Evolutionary conservation across 1,139 yeast species (phyloP).

Genomic region (Sugiyamaella paludigena): DNA sequence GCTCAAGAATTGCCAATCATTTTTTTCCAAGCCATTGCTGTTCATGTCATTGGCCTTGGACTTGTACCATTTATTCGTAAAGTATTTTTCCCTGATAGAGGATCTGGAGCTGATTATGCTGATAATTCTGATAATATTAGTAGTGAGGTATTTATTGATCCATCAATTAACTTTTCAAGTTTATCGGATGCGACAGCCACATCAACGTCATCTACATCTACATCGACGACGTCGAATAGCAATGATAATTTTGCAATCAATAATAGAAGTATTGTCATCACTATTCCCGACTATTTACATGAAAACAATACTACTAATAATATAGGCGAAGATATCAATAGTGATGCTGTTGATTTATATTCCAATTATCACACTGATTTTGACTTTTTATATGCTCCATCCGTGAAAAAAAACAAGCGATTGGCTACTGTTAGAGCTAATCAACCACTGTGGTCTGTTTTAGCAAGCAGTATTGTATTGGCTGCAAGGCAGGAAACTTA

Average conservation of each 20-base stretch:
- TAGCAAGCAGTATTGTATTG: constrained; percentile 38
- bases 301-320: constrained; percentile 2
- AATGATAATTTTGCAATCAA: not conserved
- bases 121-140: constrained; percentile 10
- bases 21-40: constrained; percentile 30
- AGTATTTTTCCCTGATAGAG: constrained; percentile 27
- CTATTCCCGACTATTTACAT: constrained; percentile 12
- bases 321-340: constrained; percentile 2
- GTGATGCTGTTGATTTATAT: not conserved
- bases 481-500: constrained; percentile 37
- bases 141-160: constrained; percentile 13
- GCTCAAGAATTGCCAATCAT: constrained; percentile 31
- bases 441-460: constrained; percentile 40
- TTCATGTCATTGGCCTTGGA: constrained; percentile 33
- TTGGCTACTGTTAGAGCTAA: constrained; percentile 31
- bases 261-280: constrained; percentile 10
- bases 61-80: constrained; percentile 31
- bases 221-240: not conserved
- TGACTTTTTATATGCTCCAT: constrained; percentile 25
- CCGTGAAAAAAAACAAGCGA: constrained; percentile 29
- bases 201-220: constrained; percentile 3
- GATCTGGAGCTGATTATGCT: constrained; percentile 11
- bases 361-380: constrained; percentile 16
- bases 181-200: constrained; percentile 3
- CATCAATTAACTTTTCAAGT: constrained; percentile 2